Evolutionary conservation across 164 flowering plant species (phyloP).

Genomic region (Chimonanthus salicifolius): DNA sequence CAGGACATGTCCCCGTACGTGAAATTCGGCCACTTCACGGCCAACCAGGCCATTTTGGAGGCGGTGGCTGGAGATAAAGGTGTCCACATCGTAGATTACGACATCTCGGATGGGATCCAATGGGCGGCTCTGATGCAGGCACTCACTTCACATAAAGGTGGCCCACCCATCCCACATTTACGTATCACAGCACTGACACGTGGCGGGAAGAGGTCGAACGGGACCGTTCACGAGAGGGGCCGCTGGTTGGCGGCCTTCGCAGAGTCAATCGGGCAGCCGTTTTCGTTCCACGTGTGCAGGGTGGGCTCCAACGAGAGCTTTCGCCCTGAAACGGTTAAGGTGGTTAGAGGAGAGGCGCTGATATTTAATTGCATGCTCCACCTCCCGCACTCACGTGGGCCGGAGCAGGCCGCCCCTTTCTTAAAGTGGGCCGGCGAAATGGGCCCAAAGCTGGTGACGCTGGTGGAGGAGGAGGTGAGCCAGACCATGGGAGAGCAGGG

Average conservation of each 20-base stretch:
- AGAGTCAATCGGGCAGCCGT: conserved; percentile 59
- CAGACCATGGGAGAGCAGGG: conserved; percentile 17
- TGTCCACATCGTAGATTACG: conserved; percentile 70
- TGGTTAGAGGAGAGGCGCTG: conserved; percentile 63
- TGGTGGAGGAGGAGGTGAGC: conserved; percentile 64
- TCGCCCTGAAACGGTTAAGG: conserved; percentile 42
- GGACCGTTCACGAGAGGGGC: conserved; percentile 65
- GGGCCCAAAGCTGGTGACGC: conserved; percentile 48
- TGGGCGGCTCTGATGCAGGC: conserved; percentile 88
- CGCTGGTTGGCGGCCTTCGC: conserved; percentile 61
- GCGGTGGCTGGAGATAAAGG: conserved; percentile 49
- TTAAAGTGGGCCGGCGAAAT: conserved; percentile 41
- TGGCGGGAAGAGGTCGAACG: conserved; percentile 31
- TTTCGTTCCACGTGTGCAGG: conserved; percentile 67
- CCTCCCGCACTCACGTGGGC: conserved; percentile 58
- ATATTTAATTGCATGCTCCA: conserved; percentile 68
- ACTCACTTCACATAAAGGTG: conserved; percentile 45
- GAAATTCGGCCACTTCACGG: conserved; percentile 81
- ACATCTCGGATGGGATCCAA: conserved; percentile 83
- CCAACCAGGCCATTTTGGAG: conserved; percentile 80
- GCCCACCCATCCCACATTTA: conserved; percentile 52
- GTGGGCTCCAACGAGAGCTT: conserved; percentile 59
- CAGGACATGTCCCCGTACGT: conserved; percentile 84
- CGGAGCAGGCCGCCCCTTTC: conserved; percentile 52
- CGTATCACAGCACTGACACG: conserved; percentile 67